phyloP scores from a whole-genome alignment of 176 grass and related monocot species.

The Bothriochloa decipiens region DNA sequence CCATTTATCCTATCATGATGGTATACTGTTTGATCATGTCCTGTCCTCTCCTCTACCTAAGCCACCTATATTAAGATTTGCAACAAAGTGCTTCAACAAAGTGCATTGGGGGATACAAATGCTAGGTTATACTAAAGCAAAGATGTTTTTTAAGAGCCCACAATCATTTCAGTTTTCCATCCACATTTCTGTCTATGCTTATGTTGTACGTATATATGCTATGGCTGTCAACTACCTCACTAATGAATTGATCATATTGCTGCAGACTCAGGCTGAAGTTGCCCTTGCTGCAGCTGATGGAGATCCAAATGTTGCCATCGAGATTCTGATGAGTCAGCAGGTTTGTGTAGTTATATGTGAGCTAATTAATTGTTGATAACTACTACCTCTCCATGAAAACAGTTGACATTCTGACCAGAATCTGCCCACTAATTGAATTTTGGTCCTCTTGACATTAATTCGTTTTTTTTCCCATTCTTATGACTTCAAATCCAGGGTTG shows the following conservation, averaged over 20 bases:
- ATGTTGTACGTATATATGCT: not conserved
- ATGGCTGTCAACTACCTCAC: not conserved
- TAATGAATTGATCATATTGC: conserved; percentile 24
- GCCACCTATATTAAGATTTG: not conserved
- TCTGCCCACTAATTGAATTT: not conserved
- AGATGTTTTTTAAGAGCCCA: not conserved
- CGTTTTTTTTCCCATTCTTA: not conserved
- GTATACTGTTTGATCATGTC: conserved; percentile 5
- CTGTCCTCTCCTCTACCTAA: not conserved
- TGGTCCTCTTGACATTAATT: conserved; percentile 11
- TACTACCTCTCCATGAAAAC: not conserved
- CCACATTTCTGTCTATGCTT: not conserved
- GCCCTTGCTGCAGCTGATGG: conserved; percentile 90
- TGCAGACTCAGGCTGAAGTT: conserved; percentile 95
- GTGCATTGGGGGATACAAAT: not conserved
- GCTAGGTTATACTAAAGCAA: conserved; percentile 2
- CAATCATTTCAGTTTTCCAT: not conserved
- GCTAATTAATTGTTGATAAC: not conserved
- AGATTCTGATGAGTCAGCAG: conserved; percentile 96
- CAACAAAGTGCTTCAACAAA: not conserved
- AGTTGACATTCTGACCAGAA: not conserved
- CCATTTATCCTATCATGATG: conserved; percentile 32
- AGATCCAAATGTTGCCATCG: conserved; percentile 93
- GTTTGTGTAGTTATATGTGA: conserved; percentile 34
- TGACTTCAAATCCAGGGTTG: conserved; percentile 40